Conservation (phyloP, 352 stramenopile species). For the Phytophthora multivora region DNA sequence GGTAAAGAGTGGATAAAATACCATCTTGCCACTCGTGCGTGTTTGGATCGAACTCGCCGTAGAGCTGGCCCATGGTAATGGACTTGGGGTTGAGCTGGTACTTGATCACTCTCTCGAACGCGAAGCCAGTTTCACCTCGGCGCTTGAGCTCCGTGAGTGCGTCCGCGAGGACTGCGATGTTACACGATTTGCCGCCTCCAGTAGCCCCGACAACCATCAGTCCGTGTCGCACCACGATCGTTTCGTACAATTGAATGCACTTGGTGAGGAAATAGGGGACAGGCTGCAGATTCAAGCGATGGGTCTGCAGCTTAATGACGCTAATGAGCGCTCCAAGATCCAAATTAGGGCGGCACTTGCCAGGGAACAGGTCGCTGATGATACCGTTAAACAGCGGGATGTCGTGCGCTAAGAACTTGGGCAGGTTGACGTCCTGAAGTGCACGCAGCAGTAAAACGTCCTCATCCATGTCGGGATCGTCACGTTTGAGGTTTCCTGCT, state of each 20-base stretch:
- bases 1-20: constrained; percentile 95
- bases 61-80: constrained; percentile 95
- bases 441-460: constrained; percentile 93
- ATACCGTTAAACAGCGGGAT: constrained; percentile 96
- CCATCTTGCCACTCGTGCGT: constrained; percentile 97
- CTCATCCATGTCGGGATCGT: constrained; percentile 92
- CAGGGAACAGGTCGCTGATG: constrained; percentile 94
- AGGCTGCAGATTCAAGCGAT: constrained; percentile 84
- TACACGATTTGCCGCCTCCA: constrained; percentile 89
- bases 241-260: constrained; percentile 95
- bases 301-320: constrained; percentile 90
- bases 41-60: constrained; percentile 94
- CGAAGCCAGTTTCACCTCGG: constrained; percentile 78
- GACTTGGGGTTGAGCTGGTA: constrained; percentile 95
- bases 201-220: constrained; percentile 96
- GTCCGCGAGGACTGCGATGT: constrained; percentile 91
- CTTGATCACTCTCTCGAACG: constrained; percentile 89
- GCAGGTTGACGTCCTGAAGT: constrained; percentile 95
- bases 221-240: constrained; percentile 93
- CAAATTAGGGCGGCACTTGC: constrained; percentile 86
- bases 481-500: constrained; percentile 90
- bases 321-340: constrained; percentile 88
- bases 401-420: constrained; percentile 95
- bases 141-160: constrained; percentile 89
- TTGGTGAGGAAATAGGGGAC: constrained; percentile 94